Conservation (phyloP, 2,329 filamentous ascomycete genomes). For the Sarocladium brachiariae region DNA sequence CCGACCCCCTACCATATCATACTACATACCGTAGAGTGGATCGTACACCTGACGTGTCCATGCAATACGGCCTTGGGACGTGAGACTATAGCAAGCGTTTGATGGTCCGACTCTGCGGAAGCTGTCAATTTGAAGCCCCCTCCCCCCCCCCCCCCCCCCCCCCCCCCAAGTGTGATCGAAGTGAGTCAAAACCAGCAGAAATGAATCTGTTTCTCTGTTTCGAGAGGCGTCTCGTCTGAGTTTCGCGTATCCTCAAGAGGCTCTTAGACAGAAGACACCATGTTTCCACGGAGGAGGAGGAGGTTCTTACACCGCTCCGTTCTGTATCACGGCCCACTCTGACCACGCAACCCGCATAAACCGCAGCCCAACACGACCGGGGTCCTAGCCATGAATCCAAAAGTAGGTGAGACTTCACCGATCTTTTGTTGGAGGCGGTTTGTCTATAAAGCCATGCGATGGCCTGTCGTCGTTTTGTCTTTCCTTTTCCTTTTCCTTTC, state of each 20-base stretch:
- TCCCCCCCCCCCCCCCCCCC: too few relatives aligned
- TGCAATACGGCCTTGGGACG: neutral
- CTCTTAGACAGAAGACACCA: too few relatives aligned
- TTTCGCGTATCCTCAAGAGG: neutral
- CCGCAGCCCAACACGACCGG: conserved; percentile 8
- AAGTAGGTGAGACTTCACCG: conserved; percentile 10
- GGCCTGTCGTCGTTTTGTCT: neutral
- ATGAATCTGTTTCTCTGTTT: too few relatives aligned
- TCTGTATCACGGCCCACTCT: conserved; percentile 5
- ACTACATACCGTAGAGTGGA: neutral
- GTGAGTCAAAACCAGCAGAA: too few relatives aligned
- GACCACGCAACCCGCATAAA: conserved; percentile 1
- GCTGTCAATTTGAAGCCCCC: too few relatives aligned
- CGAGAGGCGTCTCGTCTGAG: too few relatives aligned
- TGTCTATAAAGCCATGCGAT: neutral
- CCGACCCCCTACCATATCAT: too few relatives aligned
- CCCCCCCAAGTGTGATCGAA: too few relatives aligned
- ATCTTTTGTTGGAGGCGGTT: neutral
- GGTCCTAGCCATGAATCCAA: conserved; percentile 7
- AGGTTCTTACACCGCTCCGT: conserved; percentile 4
- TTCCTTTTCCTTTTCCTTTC: conserved; percentile 1
- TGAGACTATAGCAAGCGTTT: too few relatives aligned
- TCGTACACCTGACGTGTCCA: conserved; percentile 2
- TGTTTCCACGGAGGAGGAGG: too few relatives aligned
- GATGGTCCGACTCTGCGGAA: too few relatives aligned